These are phyloP conservation scores for Microdochium trichocladiopsis DNA, from an alignment of 2,329 filamentous ascomycete genomes.

Conservation along the genomic window DNA sequence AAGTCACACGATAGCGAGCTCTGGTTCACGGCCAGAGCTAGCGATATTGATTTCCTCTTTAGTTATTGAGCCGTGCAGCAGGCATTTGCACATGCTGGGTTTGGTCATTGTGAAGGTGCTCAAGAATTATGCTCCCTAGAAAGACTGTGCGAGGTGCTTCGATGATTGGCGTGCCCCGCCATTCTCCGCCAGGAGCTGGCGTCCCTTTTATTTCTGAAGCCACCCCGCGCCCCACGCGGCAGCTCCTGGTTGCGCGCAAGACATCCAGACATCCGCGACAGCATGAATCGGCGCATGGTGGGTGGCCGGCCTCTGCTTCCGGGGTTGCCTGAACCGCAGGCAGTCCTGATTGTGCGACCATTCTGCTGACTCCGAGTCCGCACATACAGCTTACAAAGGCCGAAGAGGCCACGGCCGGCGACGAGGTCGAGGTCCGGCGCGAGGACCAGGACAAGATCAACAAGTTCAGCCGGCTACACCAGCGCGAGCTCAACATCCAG, in stretches of 20 bases:
- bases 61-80: too few relatives aligned
- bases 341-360: neutral
- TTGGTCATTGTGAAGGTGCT: too few relatives aligned
- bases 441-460: conserved; percentile 99
- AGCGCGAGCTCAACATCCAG: conserved; percentile 71
- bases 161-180: neutral
- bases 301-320: too few relatives aligned
- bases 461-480: conserved; percentile 89
- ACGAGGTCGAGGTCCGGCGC: conserved; percentile 88
- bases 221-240: neutral
- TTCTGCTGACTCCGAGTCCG: neutral
- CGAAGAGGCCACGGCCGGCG: conserved; percentile 67
- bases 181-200: neutral
- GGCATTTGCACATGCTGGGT: too few relatives aligned
- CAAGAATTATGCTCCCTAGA: too few relatives aligned
- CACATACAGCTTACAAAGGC: conserved; percentile 75
- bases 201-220: neutral
- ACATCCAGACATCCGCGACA: conserved; percentile 3
- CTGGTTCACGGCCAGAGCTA: too few relatives aligned
- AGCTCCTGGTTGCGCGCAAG: neutral
- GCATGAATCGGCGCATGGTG: conserved; percentile 27
- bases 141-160: neutral
- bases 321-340: neutral
- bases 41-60: too few relatives aligned
- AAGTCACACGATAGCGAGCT: too few relatives aligned